phyloP scores from a whole-genome alignment of 805 yeast species.

The Kazachstania taianensis region DNA sequence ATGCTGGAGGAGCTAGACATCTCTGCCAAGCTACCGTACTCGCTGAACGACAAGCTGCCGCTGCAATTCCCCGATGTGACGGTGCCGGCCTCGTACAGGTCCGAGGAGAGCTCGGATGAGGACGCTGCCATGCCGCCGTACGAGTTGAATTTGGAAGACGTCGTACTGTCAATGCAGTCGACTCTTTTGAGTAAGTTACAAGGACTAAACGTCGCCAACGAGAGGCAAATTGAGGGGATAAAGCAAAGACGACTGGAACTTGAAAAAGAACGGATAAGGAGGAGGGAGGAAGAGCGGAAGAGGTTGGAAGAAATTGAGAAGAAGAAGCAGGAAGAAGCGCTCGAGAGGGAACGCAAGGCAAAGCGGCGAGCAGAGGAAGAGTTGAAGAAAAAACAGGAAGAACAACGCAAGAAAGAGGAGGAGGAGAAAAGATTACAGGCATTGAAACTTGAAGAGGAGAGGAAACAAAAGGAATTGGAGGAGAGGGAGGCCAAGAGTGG shows the following conservation, averaged over 20 bases:
- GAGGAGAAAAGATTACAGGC: conserved; percentile 14
- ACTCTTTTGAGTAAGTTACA: not conserved
- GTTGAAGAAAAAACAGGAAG: conserved; percentile 10
- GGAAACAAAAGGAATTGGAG: conserved; percentile 14
- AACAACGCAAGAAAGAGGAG: conserved; percentile 19
- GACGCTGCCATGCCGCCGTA: too few species aligned
- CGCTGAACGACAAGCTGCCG: not conserved
- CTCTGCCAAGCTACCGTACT: conserved; percentile 9
- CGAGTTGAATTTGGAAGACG: not conserved
- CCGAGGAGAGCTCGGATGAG: not conserved
- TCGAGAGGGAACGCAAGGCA: conserved; percentile 7
- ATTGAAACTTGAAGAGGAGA: too few species aligned
- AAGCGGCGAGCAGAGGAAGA: conserved; percentile 13
- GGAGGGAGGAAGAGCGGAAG: conserved; percentile 11
- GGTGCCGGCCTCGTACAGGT: not conserved
- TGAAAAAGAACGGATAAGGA: conserved; percentile 12
- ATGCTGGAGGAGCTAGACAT: conserved; percentile 11
- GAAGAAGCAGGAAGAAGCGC: conserved; percentile 5
- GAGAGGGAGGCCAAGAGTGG: conserved; percentile 13
- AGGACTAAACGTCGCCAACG: not conserved
- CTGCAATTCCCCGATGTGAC: not conserved
- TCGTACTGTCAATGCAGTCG: not conserved
- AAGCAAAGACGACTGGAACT: conserved; percentile 7
- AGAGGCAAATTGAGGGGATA: conserved; percentile 1
- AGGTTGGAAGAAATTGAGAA: conserved; percentile 7